These are phyloP conservation scores for Agapanthus africanus DNA, from an alignment of 106 monocot species.

Conservation along the genomic window DNA sequence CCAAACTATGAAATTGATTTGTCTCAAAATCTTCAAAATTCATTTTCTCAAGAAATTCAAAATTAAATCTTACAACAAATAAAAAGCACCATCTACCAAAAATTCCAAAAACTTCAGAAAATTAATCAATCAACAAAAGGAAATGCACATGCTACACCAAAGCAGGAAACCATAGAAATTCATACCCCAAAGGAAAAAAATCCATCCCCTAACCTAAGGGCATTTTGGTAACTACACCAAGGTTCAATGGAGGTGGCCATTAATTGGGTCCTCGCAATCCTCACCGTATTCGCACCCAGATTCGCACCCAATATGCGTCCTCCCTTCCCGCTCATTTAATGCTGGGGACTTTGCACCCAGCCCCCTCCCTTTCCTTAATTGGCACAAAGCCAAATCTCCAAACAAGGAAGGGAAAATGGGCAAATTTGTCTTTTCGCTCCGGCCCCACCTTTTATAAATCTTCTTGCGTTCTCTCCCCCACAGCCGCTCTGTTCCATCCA, in stretches of 20 bases:
- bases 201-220: no score
- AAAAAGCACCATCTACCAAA: no score
- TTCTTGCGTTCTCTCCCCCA: neutral
- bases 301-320: neutral
- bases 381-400: neutral
- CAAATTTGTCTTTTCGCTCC: neutral
- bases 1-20: no score
- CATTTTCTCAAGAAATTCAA: no score
- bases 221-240: neutral
- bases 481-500: neutral
- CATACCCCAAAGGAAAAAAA: no score
- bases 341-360: neutral
- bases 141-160: no score
- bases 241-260: constrained; percentile 5
- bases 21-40: no score
- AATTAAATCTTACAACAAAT: no score
- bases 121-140: no score
- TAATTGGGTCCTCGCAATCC: neutral
- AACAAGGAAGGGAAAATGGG: neutral
- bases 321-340: constrained; percentile 10
- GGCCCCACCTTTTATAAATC: neutral
- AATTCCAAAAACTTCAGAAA: no score
- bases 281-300: neutral
- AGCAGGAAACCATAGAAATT: no score
- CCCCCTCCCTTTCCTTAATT: neutral